phyloP scores from a whole-genome alignment of 257 asterid genomes.

The Lycium ferocissimum region DNA sequence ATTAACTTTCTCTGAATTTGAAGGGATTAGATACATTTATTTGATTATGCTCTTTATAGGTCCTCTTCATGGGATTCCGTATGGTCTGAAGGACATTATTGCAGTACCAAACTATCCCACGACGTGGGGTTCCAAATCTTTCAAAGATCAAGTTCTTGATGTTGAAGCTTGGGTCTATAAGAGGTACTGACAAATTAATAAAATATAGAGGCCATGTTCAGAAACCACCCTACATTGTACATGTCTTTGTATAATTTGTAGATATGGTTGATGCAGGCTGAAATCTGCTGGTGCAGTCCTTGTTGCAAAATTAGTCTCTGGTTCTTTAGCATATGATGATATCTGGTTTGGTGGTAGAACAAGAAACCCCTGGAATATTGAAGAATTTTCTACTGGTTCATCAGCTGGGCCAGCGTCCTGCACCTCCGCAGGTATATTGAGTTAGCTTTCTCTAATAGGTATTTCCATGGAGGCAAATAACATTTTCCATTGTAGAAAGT shows the following conservation, averaged over 20 bases:
- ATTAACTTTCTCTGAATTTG: background rate
- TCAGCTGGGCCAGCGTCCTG: slow-evolving; percentile 95
- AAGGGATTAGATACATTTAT: background rate
- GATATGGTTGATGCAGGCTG: slow-evolving; percentile 54
- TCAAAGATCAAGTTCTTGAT: slow-evolving; percentile 78
- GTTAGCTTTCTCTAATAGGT: background rate
- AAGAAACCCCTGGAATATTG: slow-evolving; percentile 96
- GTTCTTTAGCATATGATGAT: slow-evolving; percentile 92
- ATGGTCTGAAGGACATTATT: slow-evolving; percentile 89
- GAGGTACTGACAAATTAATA: slow-evolving; percentile 51
- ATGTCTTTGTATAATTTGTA: background rate
- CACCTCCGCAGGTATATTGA: slow-evolving; percentile 77
- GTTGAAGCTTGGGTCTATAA: slow-evolving; percentile 95
- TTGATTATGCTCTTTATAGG: slow-evolving; percentile 51
- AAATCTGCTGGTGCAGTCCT: slow-evolving; percentile 90
- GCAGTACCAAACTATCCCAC: slow-evolving; percentile 91
- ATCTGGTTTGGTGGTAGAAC: slow-evolving; percentile 98
- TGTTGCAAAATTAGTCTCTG: slow-evolving; percentile 83
- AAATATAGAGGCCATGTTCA: background rate
- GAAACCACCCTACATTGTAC: background rate
- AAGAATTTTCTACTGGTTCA: slow-evolving; percentile 93
- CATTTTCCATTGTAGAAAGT: background rate
- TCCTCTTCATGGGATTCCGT: slow-evolving; percentile 96
- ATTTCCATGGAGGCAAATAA: background rate
- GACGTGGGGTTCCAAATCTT: slow-evolving; percentile 89